Evolutionary conservation across 352 stramenopile genomes (phyloP).

Genomic region (Phytophthora ohioensis): DNA sequence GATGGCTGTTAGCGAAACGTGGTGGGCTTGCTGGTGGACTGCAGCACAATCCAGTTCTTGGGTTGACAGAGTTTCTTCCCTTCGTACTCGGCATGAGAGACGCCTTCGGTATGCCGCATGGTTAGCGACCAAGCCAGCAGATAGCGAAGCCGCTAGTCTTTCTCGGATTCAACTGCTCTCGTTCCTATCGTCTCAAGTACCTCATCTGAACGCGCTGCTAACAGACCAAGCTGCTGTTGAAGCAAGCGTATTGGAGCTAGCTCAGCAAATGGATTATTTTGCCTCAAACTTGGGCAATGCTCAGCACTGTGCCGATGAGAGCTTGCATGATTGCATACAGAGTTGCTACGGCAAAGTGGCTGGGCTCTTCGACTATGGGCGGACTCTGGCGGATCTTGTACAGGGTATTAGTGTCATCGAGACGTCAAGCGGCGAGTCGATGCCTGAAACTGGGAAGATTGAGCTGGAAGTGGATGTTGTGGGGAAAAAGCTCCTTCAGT

Average conservation of each 20-base stretch:
- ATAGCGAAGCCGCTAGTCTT: slow-evolving; percentile 10
- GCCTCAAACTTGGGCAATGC: slow-evolving; percentile 38
- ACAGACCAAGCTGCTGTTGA: slow-evolving; percentile 44
- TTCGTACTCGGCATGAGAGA: slow-evolving; percentile 35
- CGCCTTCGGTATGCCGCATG: slow-evolving; percentile 56
- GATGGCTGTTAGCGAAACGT: slow-evolving; percentile 32
- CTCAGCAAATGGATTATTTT: slow-evolving; percentile 64
- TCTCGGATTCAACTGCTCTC: slow-evolving; percentile 50
- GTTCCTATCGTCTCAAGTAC: slow-evolving; percentile 51
- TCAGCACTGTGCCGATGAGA: slow-evolving; percentile 17
- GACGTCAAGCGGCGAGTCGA: slow-evolving; percentile 44
- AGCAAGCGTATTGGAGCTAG: slow-evolving; percentile 51
- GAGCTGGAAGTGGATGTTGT: slow-evolving; percentile 62
- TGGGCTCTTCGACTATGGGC: slow-evolving; percentile 50
- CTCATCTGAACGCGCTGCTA: slow-evolving; percentile 46
- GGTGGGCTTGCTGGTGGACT: slow-evolving; percentile 31
- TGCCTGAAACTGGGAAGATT: slow-evolving; percentile 5
- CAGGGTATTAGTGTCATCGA: slow-evolving; percentile 62
- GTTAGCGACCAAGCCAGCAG: slow-evolving; percentile 16
- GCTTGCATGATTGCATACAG: slow-evolving; percentile 47
- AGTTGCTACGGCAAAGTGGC: slow-evolving; percentile 44
- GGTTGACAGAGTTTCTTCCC: slow-evolving; percentile 13
- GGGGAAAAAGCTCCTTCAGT: slow-evolving; percentile 42
- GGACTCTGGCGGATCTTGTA: slow-evolving; percentile 56
- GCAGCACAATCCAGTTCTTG: slow-evolving; percentile 21